Conservation (phyloP, 1,284 basidiomycete genomes). For the Erythrobasidium hasegawianum region DNA sequence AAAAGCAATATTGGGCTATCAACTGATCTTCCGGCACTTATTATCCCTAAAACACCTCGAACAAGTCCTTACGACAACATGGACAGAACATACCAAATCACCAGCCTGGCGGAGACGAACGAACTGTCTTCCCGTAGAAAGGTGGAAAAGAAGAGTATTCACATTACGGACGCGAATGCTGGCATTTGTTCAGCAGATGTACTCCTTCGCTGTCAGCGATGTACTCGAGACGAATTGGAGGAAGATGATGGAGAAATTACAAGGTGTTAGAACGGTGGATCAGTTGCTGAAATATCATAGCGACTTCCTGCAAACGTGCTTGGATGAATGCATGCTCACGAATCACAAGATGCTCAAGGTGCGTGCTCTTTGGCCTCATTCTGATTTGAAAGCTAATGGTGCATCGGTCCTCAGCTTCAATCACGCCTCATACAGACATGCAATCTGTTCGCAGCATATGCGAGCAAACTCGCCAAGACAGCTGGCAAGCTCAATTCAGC, state of each 20-base stretch:
- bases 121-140: conserved; percentile 60
- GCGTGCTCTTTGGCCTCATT: too few relatives aligned
- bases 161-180: conserved; percentile 82
- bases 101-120: conserved; percentile 58
- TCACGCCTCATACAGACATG: conserved; percentile 21
- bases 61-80: conserved; percentile 76
- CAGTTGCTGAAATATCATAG: conserved; percentile 85
- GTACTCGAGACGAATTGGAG: conserved; percentile 91
- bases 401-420: too few relatives aligned
- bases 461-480: conserved; percentile 13
- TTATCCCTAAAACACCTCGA: conserved; percentile 80
- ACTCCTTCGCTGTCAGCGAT: conserved; percentile 84
- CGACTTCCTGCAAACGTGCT: conserved; percentile 88
- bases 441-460: conserved; percentile 14
- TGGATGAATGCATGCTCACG: conserved; percentile 94
- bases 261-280: conserved; percentile 86
- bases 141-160: conserved; percentile 79
- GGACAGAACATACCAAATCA: conserved; percentile 79
- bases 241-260: conserved; percentile 69
- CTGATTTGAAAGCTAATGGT: too few relatives aligned
- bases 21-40: conserved; percentile 80
- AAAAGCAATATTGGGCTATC: conserved; percentile 86
- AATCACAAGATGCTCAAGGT: conserved; percentile 76
- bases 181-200: conserved; percentile 85
- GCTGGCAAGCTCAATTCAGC: not conserved